Base-by-base conservation (phyloP, 257 asterid genomes). In the Striga asiatica region DNA sequence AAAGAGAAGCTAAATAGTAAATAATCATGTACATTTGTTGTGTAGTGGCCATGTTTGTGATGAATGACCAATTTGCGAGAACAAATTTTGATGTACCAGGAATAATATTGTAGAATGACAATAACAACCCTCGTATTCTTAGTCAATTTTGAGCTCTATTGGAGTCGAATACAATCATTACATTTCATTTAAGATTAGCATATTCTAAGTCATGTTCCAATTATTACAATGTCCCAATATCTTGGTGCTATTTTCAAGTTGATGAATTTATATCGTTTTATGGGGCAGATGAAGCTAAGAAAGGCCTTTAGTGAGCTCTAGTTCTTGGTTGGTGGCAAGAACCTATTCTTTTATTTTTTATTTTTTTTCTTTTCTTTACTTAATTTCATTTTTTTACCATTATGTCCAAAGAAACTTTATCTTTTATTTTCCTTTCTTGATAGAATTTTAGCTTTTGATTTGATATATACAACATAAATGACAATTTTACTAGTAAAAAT, bases 381-480 rank as follows among this genome's bases (percentile, higher is more conserved):
- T 32, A 32, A 32, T 32, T 61, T 45, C 3, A 27, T 45, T 34
- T 58, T 59, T n/a, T 56, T 59, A 50, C 53, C 57, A 71, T 59
- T 25, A 65, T 62, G 58, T 28, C 70, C 63, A 62, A 54, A 21
- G 62, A 50, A 24, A 56, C 12, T 41, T 41, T 13, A 9, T 3
- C 9, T 16, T 41, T 16, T 14, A 13, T 14, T 41, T 14, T 41
- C 7, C 17, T 41, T 3, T 41, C 7, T 41, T 19, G 29, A 48
- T 12, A 49, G 16, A 21, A 8, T 21, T 7, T 14, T 11, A 54
- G 23, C 56, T 58, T 65, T 71, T 61, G 42, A 57, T n/a, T 42
- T 64, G 65, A 69, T 50, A 47, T 41, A 37, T 16, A 2, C 31
- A 56, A 47, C 55, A 62, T 28, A 56, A 24, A 50, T n/a, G n/a